Evolutionary conservation across 139 green algal species (phyloP).

Genomic region (Yamagishiella unicocca): DNA sequence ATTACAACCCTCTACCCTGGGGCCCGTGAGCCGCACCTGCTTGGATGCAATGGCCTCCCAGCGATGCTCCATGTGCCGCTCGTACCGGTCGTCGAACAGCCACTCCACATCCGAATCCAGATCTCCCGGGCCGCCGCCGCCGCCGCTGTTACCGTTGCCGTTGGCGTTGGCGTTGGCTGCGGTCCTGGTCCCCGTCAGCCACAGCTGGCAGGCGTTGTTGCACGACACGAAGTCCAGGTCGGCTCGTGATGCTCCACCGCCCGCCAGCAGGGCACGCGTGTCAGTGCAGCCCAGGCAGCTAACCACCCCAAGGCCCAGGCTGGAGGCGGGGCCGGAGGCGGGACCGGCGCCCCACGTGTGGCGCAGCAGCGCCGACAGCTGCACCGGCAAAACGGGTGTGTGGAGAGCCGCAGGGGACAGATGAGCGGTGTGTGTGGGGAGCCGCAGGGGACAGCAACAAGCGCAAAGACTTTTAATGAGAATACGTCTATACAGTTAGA

Average conservation of each 20-base stretch:
- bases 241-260: constrained; percentile 32
- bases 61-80: constrained; percentile 64
- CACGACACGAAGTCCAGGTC: constrained; percentile 71
- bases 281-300: constrained; percentile 77
- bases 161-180: background rate
- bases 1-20: no score
- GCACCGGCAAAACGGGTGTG: background rate
- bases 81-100: constrained; percentile 67
- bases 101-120: background rate
- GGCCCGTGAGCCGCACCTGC: constrained; percentile 57
- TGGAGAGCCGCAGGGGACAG: no score
- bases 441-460: no score
- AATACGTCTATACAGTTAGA: no score
- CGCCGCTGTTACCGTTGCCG: background rate
- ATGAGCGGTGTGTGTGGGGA: no score
- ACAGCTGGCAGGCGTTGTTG: constrained; percentile 63
- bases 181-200: constrained; percentile 18
- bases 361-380: constrained; percentile 14
- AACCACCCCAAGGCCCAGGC: constrained; percentile 73
- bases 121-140: background rate
- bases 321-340: background rate
- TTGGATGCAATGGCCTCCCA: constrained; percentile 67
- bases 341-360: background rate
- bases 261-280: constrained; percentile 50
- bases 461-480: no score